Conservation (phyloP, 495 filamentous ascomycete species). For the Hypomontagnella submonticulosa region DNA sequence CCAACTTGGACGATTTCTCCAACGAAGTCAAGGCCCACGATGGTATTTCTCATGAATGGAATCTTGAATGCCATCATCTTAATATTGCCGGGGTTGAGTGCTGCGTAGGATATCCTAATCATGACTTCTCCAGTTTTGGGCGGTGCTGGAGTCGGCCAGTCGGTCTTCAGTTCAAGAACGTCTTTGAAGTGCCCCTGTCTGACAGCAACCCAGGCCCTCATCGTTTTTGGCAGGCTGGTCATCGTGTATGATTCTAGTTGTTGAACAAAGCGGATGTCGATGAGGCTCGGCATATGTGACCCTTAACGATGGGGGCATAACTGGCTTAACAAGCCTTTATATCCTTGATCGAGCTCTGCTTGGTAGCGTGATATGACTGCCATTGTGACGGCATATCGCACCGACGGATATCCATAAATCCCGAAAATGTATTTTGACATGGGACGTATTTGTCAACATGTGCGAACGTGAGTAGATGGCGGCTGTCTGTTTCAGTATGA, state of each 20-base stretch:
- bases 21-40: slow-evolving; percentile 32
- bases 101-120: slow-evolving; percentile 34
- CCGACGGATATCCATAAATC: too few relatives aligned
- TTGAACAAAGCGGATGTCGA: not conserved
- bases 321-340: too few relatives aligned
- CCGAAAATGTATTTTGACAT: too few relatives aligned
- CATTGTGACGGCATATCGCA: too few relatives aligned
- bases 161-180: slow-evolving; percentile 25
- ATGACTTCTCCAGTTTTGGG: slow-evolving; percentile 36
- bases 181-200: slow-evolving; percentile 19
- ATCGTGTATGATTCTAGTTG: slow-evolving; percentile 12
- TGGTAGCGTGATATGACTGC: too few relatives aligned
- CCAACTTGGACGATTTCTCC: slow-evolving; percentile 36
- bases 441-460: too few relatives aligned
- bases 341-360: too few relatives aligned
- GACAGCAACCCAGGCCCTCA: slow-evolving; percentile 32
- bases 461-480: too few relatives aligned
- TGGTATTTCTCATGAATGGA: slow-evolving; percentile 18
- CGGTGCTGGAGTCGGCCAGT: slow-evolving; percentile 32
- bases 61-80: slow-evolving; percentile 33
- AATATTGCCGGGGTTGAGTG: slow-evolving; percentile 37
- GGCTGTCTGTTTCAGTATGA: too few relatives aligned
- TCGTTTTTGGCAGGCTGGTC: slow-evolving; percentile 21
- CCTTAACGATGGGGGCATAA: too few relatives aligned
- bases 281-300: not conserved